Percentiles rank a stretch among this genome's conserved stretches.
phyloP scores from a whole-genome alignment of 106 monocot species.

The Agapanthus africanus region DNA sequence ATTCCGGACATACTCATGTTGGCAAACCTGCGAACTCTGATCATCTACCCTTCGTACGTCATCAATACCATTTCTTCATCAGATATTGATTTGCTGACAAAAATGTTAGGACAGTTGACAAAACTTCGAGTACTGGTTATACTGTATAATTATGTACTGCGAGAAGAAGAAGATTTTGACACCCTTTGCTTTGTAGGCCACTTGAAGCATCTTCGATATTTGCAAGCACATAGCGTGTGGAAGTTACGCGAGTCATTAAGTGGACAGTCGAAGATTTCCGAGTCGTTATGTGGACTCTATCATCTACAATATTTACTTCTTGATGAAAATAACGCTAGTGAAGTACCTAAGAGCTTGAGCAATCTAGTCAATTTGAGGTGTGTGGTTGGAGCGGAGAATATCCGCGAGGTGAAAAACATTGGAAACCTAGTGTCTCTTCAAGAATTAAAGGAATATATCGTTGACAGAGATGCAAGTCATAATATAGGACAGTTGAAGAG shows the following conservation, averaged over 20 bases:
- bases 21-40: neutral
- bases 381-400: no score
- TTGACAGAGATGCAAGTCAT: no score
- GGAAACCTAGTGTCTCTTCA: no score
- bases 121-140: slow-evolving; percentile 8
- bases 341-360: slow-evolving; percentile 7
- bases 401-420: no score
- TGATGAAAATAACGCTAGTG: neutral
- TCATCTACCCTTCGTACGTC: neutral
- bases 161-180: neutral
- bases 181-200: neutral
- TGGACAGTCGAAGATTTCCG: no score
- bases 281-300: slow-evolving; percentile 6
- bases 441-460: no score
- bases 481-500: no score
- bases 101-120: neutral
- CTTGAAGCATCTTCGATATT: slow-evolving; percentile 19
- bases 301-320: slow-evolving; percentile 3
- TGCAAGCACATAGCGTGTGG: neutral
- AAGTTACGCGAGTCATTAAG: no score
- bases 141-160: neutral
- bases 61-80: neutral
- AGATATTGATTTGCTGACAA: neutral
- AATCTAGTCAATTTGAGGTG: slow-evolving; percentile 21
- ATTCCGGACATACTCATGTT: slow-evolving; percentile 4